Evolutionary conservation across 1,284 basidiomycete species (phyloP), one percentile per base, ranked within the genome.

Genomic region (Malassezia slooffiae): DNA sequence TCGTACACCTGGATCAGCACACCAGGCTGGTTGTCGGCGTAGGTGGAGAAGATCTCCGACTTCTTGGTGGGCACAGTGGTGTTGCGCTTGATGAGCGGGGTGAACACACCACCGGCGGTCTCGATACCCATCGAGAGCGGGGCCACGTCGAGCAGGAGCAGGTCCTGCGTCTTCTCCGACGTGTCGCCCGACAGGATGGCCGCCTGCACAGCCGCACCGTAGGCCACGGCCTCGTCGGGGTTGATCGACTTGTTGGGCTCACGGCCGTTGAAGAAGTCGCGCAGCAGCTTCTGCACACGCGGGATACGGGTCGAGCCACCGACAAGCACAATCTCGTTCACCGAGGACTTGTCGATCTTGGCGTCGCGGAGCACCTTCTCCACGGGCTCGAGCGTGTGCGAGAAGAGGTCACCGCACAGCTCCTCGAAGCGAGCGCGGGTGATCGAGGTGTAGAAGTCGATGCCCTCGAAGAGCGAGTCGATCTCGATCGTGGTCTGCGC

Each of bases 381-480:
- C 65, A 96, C 89, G 54, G 91, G 91, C 71, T 96, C 89, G 71
- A 96, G 80, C 46, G 91, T 96, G 67, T 81, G 80, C 58, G 86
- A 85, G 88, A 97, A 96, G 70, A 93, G 80, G 71, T 91, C 89
- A 72, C 89, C 85, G 77, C 87, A 91, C 52, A 96, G 77, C 74
- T 96, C 91, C 75, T 96, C 90, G 79, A 97, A 97, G 71, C 89
- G 86, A 46, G 91, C 91, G 77, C 90, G 89, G 67, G 90, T 96
- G 72, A 97, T 81, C 47, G 86, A 88, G 29, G 89, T 90, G 79
- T 91, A 95, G 77, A 96, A 95, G 76, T 96, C 91, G 71, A 90
- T 83, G 71, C 90, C 90, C 78, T 93, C 88, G 73, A 80, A 95
- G 60, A 96, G 82, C 43, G 90, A 95, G 77, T 95, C 90, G 70